Percentiles rank a stretch among this genome's conserved stretches.
Evolutionary conservation across 306 rosid genomes (phyloP).

Genomic region (Prunus dulcis): DNA sequence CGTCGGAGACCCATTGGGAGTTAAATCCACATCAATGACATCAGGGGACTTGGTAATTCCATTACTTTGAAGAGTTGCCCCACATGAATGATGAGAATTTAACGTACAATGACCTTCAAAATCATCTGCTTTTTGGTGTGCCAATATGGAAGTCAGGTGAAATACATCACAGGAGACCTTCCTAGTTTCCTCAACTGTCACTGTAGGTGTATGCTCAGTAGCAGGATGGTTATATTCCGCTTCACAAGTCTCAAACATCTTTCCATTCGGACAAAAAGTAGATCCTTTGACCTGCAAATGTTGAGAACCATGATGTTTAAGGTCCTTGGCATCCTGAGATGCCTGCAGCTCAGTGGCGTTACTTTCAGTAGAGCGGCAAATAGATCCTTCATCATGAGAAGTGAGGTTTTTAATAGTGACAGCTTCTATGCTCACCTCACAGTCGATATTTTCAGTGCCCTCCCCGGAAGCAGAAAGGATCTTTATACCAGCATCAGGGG

Average conservation of each 20-base stretch:
- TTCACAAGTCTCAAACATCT: constrained; percentile 21
- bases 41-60: constrained; percentile 24
- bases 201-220: constrained; percentile 16
- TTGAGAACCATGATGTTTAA: constrained; percentile 13
- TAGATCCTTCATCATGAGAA: constrained; percentile 27
- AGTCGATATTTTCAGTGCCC: constrained; percentile 23
- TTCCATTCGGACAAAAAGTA: not conserved
- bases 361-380: constrained; percentile 20
- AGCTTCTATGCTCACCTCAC: constrained; percentile 24
- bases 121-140: constrained; percentile 19
- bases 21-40: constrained; percentile 20
- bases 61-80: constrained; percentile 2
- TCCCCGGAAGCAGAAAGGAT: constrained; percentile 21
- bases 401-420: constrained; percentile 4
- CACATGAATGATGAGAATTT: not conserved
- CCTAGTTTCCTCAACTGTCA: constrained; percentile 20
- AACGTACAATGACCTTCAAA: constrained; percentile 3
- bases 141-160: constrained; percentile 9
- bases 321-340: constrained; percentile 10
- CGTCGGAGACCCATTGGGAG: constrained; percentile 9
- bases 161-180: constrained; percentile 26
- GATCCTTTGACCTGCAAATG: constrained; percentile 4
- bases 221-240: constrained; percentile 16
- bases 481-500: constrained; percentile 5
- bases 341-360: constrained; percentile 17